Percentiles rank a stretch among this genome's conserved stretches.
Evolutionary conservation across 805 yeast species (phyloP).

Genomic region (Sugiyamaella valdiviana): DNA sequence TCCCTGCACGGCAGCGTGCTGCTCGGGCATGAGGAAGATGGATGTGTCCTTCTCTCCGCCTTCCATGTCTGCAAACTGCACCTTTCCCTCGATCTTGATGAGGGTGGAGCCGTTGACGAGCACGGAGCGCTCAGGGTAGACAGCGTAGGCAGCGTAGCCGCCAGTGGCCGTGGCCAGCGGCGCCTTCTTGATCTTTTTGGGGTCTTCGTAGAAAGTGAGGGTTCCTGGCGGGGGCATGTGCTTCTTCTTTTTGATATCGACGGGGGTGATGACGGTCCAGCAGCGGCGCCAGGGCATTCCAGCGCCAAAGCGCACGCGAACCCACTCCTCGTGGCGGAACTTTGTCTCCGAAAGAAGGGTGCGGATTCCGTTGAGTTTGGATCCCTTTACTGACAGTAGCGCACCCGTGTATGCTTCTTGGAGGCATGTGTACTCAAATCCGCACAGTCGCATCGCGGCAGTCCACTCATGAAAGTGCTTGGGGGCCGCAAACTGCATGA

Average conservation of each 20-base stretch:
- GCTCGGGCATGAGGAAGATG: conserved; percentile 76
- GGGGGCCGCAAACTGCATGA: conserved; percentile 67
- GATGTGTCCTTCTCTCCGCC: conserved; percentile 47
- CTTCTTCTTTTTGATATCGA: conserved; percentile 38
- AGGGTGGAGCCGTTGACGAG: conserved; percentile 83
- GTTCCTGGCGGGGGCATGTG: conserved; percentile 47
- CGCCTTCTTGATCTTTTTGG: conserved; percentile 58
- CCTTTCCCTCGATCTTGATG: conserved; percentile 81
- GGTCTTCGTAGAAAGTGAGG: conserved; percentile 69
- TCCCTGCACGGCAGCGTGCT: conserved; percentile 76
- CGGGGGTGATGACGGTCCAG: conserved; percentile 73
- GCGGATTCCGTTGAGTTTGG: conserved; percentile 77
- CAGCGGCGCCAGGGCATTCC: conserved; percentile 98
- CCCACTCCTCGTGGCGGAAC: conserved; percentile 89
- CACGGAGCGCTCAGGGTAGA: conserved; percentile 81
- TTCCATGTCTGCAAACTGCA: conserved; percentile 34
- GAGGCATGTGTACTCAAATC: conserved; percentile 71
- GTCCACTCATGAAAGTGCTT: conserved; percentile 71
- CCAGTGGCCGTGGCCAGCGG: conserved; percentile 73
- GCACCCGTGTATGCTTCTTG: conserved; percentile 98
- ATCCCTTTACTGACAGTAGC: conserved; percentile 82
- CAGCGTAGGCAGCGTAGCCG: conserved; percentile 73
- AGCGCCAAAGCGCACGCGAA: conserved; percentile 85
- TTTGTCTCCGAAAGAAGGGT: conserved; percentile 80
- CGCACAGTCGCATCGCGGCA: conserved; percentile 71